These are phyloP conservation scores for Clonostachys byssicola DNA, from an alignment of 2,329 filamentous ascomycete species.

Conservation along the genomic window DNA sequence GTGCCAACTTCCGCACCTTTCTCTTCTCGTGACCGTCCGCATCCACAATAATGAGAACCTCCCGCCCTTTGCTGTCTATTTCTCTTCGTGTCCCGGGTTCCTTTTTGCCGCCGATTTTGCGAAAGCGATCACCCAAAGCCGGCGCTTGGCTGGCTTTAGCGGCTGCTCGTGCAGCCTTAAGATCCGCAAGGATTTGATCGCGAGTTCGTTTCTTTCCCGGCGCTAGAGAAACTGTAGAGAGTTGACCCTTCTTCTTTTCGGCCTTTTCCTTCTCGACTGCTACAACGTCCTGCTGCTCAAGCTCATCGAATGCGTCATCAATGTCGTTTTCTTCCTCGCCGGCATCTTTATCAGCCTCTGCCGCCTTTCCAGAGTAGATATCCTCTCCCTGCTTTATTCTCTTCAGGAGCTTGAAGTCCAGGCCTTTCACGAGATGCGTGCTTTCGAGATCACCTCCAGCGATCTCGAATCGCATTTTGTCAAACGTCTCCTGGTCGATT, in stretches of 20 bases:
- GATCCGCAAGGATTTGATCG: constrained; percentile 63
- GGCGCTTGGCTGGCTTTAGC: constrained; percentile 50
- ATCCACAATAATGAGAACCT: constrained; percentile 62
- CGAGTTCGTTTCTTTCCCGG: constrained; percentile 59
- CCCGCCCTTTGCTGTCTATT: constrained; percentile 54
- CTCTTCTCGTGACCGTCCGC: constrained; percentile 63
- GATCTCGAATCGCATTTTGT: constrained; percentile 70
- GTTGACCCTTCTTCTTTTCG: constrained; percentile 56
- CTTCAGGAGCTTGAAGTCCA: constrained; percentile 79
- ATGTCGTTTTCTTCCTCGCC: constrained; percentile 31
- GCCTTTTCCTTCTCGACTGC: constrained; percentile 44
- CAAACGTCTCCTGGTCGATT: constrained; percentile 77
- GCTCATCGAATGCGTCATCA: constrained; percentile 62
- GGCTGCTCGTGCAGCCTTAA: constrained; percentile 59
- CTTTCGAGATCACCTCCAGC: constrained; percentile 75
- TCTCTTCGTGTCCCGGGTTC: constrained; percentile 55
- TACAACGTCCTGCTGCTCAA: constrained; percentile 51
- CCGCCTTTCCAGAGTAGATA: constrained; percentile 38
- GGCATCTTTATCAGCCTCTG: constrained; percentile 19
- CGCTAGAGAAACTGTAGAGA: constrained; percentile 46
- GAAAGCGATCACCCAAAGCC: constrained; percentile 55
- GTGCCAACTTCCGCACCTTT: constrained; percentile 53
- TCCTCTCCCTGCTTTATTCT: constrained; percentile 67
- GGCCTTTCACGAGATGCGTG: constrained; percentile 86
- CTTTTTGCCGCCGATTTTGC: constrained; percentile 56